Evolutionary conservation across 2,329 filamentous ascomycete genomes (phyloP), one percentile per base, ranked within the genome.

Genomic region (Penicillium sp.): DNA sequence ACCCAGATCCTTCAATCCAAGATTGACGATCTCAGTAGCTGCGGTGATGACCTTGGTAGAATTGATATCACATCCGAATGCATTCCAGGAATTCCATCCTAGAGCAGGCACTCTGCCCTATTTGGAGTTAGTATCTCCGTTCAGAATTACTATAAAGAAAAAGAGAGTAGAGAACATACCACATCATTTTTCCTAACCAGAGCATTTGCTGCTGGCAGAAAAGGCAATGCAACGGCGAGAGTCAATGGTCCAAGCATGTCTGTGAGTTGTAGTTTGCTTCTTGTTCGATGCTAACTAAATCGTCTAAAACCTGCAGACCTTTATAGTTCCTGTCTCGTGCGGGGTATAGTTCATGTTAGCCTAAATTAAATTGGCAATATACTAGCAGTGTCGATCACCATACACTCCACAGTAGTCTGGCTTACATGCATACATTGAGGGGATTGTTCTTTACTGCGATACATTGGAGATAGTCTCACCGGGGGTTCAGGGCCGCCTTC

Each of bases 51-150:
- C 68, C 47, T 81, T 71, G 16, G 72, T 69, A 49, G 80, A 77
- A 52, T 75, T 71, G 39, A 83, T 75, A 54, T 81, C 70, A 63
- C 81, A 82, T 8, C 69, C 75, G 57, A 81, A 78, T 5, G 78
- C 76, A 58, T 79, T 80, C 76, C 76, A 78, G 27, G 72, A 73
- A 62, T 76, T 73, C 74, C 78, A 81, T 15, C 78, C 78, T 63
- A 80, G 59, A 3, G 71, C 68, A 38, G 71, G 70, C 2, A 70
- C 40, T 50, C 53, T 60, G 2, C 70, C 68, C 70, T 72, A 23
- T 16, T 40, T 9, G 1, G 3, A 8, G 38, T 57, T 8, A 59
- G 40, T 50, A 39, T 16, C n/a, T 40, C 46, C 21, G 8, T 33
- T 13, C 19, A 29, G 8, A 13, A 13, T 31, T 11, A 31, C 11